Percentiles rank a stretch among this genome's conserved stretches.
These are phyloP conservation scores for Neopestalotiopsis clavispora DNA, from an alignment of 2,329 filamentous ascomycete genomes.

Conservation along the genomic window DNA sequence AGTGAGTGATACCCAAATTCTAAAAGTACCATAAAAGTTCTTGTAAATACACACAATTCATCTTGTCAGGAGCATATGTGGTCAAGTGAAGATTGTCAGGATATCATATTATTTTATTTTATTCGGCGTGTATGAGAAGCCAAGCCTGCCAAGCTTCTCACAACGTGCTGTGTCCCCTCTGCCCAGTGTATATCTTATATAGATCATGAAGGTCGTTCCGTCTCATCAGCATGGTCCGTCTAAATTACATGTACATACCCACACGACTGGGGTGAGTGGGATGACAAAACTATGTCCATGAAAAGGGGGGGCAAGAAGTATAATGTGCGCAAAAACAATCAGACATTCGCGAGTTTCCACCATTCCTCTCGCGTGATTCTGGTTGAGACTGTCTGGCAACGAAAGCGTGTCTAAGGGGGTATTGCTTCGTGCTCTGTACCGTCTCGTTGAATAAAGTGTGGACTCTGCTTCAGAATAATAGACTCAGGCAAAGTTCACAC, in stretches of 20 bases:
- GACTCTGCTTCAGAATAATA: background rate
- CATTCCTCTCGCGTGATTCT: background rate
- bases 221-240: constrained; percentile 10
- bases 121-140: background rate
- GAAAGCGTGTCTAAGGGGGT: no score
- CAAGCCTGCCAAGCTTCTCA: constrained; percentile 4
- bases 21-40: background rate
- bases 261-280: background rate
- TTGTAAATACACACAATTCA: background rate
- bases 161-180: background rate
- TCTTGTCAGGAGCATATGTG: background rate
- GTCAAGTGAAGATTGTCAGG: background rate
- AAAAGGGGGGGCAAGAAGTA: constrained; percentile 1
- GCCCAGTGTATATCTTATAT: constrained; percentile 4
- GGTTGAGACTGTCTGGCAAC: background rate
- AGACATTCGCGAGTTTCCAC: background rate
- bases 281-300: background rate
- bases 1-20: constrained; percentile 10
- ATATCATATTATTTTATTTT: background rate
- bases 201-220: constrained; percentile 15
- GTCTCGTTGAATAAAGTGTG: background rate
- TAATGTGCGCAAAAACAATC: background rate
- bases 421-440: no score
- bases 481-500: constrained; percentile 4
- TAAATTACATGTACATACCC: constrained; percentile 11